phyloP scores from a whole-genome alignment of 2,329 filamentous ascomycete species.

The Knufia petricola region DNA sequence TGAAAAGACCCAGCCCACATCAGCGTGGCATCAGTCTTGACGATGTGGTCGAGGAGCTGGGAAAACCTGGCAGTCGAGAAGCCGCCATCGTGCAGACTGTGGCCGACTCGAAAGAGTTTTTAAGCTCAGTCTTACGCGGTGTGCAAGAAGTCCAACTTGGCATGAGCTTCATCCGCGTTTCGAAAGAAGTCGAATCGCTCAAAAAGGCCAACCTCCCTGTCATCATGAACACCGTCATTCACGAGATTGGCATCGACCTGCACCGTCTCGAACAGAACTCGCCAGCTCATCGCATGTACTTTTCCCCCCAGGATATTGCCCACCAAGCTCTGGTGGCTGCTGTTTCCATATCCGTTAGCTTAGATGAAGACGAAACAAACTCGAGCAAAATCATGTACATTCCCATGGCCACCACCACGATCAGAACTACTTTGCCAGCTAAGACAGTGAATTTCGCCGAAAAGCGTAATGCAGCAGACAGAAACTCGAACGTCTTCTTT shows the following conservation, averaged over 20 bases:
- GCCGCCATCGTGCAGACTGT: conserved; percentile 70
- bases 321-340: conserved; percentile 90
- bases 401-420: conserved; percentile 91
- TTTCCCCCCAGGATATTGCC: conserved; percentile 81
- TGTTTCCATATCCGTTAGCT: conserved; percentile 79
- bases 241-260: conserved; percentile 88
- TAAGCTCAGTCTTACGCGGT: conserved; percentile 78
- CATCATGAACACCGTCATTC: conserved; percentile 81
- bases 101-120: conserved; percentile 85
- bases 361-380: conserved; percentile 81
- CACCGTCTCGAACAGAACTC: conserved; percentile 86
- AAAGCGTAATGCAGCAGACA: conserved; percentile 61
- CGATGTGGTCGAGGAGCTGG: conserved; percentile 65
- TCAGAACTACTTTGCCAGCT: conserved; percentile 87
- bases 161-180: conserved; percentile 79
- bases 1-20: conserved; percentile 25
- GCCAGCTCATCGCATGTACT: conserved; percentile 96
- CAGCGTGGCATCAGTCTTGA: conserved; percentile 51
- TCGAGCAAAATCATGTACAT: conserved; percentile 84
- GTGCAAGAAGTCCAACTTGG: conserved; percentile 96
- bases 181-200: conserved; percentile 63
- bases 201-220: conserved; percentile 61
- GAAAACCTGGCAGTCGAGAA: conserved; percentile 55
- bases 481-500: conserved; percentile 92
- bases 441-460: conserved; percentile 78